phyloP scores from a whole-genome alignment of 1,284 basidiomycete genomes.

The Porodaedalea pini region DNA sequence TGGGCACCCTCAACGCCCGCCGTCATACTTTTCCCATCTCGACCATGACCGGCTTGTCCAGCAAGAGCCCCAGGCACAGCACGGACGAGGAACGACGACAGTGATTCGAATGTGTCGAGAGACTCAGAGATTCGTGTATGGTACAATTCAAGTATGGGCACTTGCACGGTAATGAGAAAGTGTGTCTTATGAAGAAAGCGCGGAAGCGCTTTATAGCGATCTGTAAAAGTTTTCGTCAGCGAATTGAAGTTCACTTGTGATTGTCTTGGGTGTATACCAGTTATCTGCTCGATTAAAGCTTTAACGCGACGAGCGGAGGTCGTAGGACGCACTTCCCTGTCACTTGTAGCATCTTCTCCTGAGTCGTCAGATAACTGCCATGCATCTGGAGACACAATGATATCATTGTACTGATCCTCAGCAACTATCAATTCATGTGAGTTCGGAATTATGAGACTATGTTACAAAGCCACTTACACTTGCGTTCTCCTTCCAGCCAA shows the following conservation, averaged over 20 bases:
- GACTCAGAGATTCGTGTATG: slow-evolving; percentile 75
- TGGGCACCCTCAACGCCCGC: slow-evolving; percentile 78
- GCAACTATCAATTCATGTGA: slow-evolving; percentile 49
- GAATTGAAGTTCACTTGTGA: not conserved
- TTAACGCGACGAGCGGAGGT: slow-evolving; percentile 79
- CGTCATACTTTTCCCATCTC: slow-evolving; percentile 61
- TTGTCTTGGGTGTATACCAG: slow-evolving; percentile 48
- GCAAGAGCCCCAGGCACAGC: slow-evolving; percentile 86
- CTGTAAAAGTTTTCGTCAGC: slow-evolving; percentile 35
- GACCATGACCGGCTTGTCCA: slow-evolving; percentile 44
- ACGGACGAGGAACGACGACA: slow-evolving; percentile 83
- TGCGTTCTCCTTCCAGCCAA: slow-evolving; percentile 86
- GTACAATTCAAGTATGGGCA: slow-evolving; percentile 81
- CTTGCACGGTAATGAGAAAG: slow-evolving; percentile 82
- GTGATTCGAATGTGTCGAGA: slow-evolving; percentile 89
- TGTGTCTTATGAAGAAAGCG: slow-evolving; percentile 71
- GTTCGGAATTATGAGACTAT: not conserved
- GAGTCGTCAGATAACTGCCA: slow-evolving; percentile 79
- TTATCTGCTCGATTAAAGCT: slow-evolving; percentile 84
- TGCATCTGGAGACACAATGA: slow-evolving; percentile 78
- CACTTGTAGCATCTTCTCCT: slow-evolving; percentile 43
- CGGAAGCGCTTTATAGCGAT: slow-evolving; percentile 88
- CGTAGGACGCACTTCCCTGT: slow-evolving; percentile 59
- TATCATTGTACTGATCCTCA: slow-evolving; percentile 76
- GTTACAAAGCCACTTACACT: slow-evolving; percentile 54